Evolutionary conservation across 2,329 filamentous ascomycete species (phyloP).

Genomic region (Trichoderma pleuroti): DNA sequence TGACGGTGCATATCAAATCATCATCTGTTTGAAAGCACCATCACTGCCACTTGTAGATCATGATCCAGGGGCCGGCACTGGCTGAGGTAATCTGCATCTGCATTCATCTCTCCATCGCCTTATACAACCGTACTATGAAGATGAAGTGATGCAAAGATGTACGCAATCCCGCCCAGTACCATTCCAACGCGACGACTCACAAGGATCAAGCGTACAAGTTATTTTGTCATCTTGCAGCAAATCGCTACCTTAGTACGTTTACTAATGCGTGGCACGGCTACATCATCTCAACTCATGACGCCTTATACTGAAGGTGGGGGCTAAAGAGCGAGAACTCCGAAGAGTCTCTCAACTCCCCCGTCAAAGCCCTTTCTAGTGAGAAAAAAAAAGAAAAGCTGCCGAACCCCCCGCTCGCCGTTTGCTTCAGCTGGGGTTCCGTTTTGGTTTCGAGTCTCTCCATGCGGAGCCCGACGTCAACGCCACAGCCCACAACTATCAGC

Average conservation of each 20-base stretch:
- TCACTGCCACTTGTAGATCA: not conserved
- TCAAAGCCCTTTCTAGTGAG: too few relatives aligned
- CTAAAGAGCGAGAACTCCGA: not conserved
- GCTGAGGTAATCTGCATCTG: not conserved
- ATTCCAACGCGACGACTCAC: too few relatives aligned
- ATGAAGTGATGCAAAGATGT: not conserved
- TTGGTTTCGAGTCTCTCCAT: not conserved
- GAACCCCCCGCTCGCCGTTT: constrained; percentile 8
- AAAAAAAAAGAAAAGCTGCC: too few relatives aligned
- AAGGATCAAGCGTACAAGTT: not conserved
- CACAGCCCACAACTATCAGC: constrained; percentile 13
- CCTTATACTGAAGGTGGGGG: not conserved
- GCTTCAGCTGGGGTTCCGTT: not conserved
- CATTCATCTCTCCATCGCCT: not conserved
- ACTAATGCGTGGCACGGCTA: not conserved
- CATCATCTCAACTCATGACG: not conserved
- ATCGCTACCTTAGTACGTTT: not conserved
- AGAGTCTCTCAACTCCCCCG: not conserved
- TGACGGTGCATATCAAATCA: not conserved
- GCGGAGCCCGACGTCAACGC: constrained; percentile 15
- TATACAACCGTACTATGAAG: too few relatives aligned
- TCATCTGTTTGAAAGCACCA: not conserved
- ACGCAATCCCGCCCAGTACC: not conserved
- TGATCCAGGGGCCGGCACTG: not conserved
- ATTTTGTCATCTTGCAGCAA: not conserved